Conservation (phyloP, 2,329 filamentous ascomycete species). For the Arthroderma sp. region DNA sequence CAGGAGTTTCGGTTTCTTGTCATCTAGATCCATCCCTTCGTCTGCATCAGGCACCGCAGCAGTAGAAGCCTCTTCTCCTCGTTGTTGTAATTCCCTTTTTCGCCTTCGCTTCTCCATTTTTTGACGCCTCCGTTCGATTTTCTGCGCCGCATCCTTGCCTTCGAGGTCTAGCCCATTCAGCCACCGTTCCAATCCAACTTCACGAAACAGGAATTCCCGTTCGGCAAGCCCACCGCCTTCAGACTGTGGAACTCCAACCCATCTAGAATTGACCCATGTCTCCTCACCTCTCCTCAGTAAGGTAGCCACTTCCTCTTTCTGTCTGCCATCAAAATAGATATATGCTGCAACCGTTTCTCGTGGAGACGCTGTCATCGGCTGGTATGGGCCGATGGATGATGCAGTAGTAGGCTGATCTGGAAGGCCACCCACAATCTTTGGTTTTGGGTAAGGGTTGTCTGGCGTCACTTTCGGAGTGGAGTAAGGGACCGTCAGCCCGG, state of each 20-base stretch:
- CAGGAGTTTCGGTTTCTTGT: constrained; percentile 21
- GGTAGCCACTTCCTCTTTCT: constrained; percentile 94
- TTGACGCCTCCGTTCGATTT: constrained; percentile 51
- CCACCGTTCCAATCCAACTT: constrained; percentile 93
- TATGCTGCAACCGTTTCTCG: constrained; percentile 98
- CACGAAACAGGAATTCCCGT: constrained; percentile 91
- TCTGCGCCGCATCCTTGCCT: constrained; percentile 78
- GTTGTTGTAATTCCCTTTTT: constrained; percentile 55
- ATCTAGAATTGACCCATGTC: constrained; percentile 97
- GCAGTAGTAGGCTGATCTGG: constrained; percentile 37
- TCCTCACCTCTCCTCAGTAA: constrained; percentile 84
- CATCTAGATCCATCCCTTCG: constrained; percentile 29
- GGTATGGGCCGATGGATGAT: constrained; percentile 64
- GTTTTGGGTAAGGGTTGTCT: constrained; percentile 65
- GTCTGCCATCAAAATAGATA: constrained; percentile 93
- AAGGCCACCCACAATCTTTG: constrained; percentile 66
- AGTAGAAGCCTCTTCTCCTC: constrained; percentile 36
- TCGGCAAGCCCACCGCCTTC: constrained; percentile 92
- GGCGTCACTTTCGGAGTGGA: constrained; percentile 71
- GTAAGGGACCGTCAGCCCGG: constrained; percentile 80
- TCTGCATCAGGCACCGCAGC: constrained; percentile 31
- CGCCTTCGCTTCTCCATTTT: constrained; percentile 74
- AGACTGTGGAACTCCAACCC: constrained; percentile 84
- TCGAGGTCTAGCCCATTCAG: constrained; percentile 92
- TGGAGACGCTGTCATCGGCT: constrained; percentile 78